Evolutionary conservation across 768 basidiomycete species (phyloP), one percentile per base, ranked within the genome.

Genomic region (Boletus reticuloceps): DNA sequence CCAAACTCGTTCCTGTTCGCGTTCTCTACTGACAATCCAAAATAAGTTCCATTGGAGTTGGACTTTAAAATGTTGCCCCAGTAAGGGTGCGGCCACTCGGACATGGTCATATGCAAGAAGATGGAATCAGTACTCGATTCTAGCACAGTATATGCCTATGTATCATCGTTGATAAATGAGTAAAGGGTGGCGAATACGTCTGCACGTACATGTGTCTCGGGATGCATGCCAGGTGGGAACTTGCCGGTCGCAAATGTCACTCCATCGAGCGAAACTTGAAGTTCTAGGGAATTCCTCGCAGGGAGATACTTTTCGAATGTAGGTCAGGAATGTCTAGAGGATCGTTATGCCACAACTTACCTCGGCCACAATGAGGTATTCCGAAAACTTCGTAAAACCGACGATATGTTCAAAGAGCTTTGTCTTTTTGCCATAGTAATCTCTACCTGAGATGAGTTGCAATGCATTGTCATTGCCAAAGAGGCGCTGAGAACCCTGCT

Each of bases 11-110:
- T 88, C n/a, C 97, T 82, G 70, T 98, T 98, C 52, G 91, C 97
- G 62, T 94, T 80, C 61, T 91, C 88, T 38, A 91, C 65, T 1
- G 94, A 91, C 12, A 94, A 69, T 20, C 90, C 87, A 68, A 94
- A 99, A 77, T 97, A 98, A 0, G 97, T 99, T 37, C 97, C 97
- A 64, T 99, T 99, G 31, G 90, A 98, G 71, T 99, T 98, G 29
- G 95, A 97, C 72, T 96, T 96, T 56, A 94, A 81, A 61, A 98
- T 87, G 65, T 83, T 89, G 36, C 97, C 97, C 87, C 90, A 98
- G 67, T 78, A 89, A 3, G 87, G 90, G 20, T 76, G 79, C 0
- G 82, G 79, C 16, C 78, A 74, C 55, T 90, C 84, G 19, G 91
- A 91, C 77, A 91, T 96, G 0, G 97, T 98, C 79, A 96, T 89